Evolutionary conservation across 148 eudicot genomes (phyloP), one percentile per base, ranked within the genome.

Genomic region (Chenopodium album): DNA sequence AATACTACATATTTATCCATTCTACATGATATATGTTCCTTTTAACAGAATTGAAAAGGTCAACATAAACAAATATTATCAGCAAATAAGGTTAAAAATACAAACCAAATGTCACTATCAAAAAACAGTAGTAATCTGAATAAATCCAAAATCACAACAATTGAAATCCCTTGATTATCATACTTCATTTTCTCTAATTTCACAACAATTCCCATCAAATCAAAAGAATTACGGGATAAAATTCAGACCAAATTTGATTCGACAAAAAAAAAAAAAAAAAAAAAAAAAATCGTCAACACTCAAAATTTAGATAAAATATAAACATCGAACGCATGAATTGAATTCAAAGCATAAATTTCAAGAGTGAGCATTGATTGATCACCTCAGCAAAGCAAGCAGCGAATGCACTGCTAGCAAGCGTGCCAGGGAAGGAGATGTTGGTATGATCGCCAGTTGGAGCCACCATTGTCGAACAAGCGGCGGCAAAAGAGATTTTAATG

Each of bases 381-480:
- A 95, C 99, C 98, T 95, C 99, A 68, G 98, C 99, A 81, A 93
- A 90, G 84, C 85, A 92, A 86, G 99, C 97, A 76, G 99, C 98
- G 76, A 93, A 93, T 81, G 98, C 93, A 76, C 99, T 89, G 71
- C 92, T 85, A 75, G 90, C 97, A 50, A 95, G 84, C 1, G 87
- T 95, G 50, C 97, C 93, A 56, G 91, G 78, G 78, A 93, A 88
- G 23, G 99, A 95, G 78, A 95, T 88, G 74, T 88, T 92, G 7
- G 85, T 29, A 22, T 76, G 78, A 81, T 84, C 92, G 32, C 73
- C 76, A 34, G 86, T 1, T 4, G 88, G 90, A 80, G 88, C 56
- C 88, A 86, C 83, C 26, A 62, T 56, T 56, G 62, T 19, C 2
- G 16, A 10, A 17, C 3, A 12, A 19, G 63, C 63, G 22, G 63